Base-by-base conservation (phyloP, 805 yeast genomes). In the Starmerella stigmatis region DNA sequence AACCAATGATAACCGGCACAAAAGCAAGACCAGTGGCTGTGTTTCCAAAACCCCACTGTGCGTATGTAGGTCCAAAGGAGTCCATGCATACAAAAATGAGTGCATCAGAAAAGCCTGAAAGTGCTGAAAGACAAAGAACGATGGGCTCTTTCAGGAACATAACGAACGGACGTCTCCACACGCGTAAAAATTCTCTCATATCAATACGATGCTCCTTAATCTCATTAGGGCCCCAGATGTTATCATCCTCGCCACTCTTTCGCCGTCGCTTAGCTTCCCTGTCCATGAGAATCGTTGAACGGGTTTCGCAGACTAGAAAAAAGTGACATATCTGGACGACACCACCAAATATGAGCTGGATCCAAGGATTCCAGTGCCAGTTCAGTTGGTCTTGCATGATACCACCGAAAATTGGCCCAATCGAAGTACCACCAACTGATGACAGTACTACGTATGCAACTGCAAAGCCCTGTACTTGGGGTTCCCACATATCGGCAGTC, bases 311-410 rank as follows among this genome's bases (percentile, higher is more conserved):
- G 5, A 65, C 69, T 9, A 62, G 45, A 47, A 65, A 56, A 41
- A 66, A 62, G 46, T 66, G 70, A 20, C 57, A 29, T 4, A 61
- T 26, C 48, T 66, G 68, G 13, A 73, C 64, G 7, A 62, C 65
- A 4, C 74, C 80, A 51, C 75, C 76, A 51, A 74, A 64, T 19
- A 79, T 77, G 19, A 72, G 64, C 48, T 75, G 62, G 16, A 75
- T 68, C 70, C 76, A 75, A 56, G 79, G 75, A 43, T 71, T 71
- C 85, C 85, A 79, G 53, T 77, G 67, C 85, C 85, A 79, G 34
- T 63, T 58, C 22, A 64, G 58, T 35, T 69, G 59, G 29, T 75
- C 68, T 11, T 72, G 74, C 30, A 76, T 64, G 52, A 71, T 78
- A 1, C 83, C 80, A 4, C 80, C 66, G 17, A 70, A 63, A 10